Conservation (phyloP, 2,329 filamentous ascomycete genomes). For the Fusarium albidum region DNA sequence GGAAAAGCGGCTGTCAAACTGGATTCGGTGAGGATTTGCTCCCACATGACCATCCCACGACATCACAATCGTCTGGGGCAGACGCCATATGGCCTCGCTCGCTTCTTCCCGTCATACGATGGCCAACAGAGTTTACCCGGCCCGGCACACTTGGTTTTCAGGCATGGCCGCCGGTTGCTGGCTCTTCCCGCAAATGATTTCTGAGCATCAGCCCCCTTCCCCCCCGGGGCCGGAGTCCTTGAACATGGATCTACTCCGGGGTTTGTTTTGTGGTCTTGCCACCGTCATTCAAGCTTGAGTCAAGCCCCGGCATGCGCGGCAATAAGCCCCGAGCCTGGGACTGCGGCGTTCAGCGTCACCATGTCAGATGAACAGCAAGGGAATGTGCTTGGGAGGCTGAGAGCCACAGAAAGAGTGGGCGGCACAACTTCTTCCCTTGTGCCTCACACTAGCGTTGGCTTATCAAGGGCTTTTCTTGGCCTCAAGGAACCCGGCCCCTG, state of each 20-base stretch:
- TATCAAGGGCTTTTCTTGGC: conserved; percentile 31
- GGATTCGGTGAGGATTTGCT: conserved; percentile 23
- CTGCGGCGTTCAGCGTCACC: conserved; percentile 34
- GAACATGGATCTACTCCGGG: conserved; percentile 15
- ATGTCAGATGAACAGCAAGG: conserved; percentile 35
- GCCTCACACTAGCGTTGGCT: conserved; percentile 37
- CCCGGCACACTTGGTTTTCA: conserved; percentile 15
- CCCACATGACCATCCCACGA: conserved; percentile 37
- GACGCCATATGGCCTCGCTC: conserved; percentile 24
- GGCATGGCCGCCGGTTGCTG: neutral
- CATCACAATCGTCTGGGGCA: conserved; percentile 29
- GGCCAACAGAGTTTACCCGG: conserved; percentile 23
- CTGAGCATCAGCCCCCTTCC: conserved; percentile 26
- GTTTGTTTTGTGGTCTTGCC: conserved; percentile 12
- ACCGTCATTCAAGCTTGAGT: conserved; percentile 24
- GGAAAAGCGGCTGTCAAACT: conserved; percentile 27
- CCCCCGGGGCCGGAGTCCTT: conserved; percentile 9
- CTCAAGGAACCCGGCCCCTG: conserved; percentile 24
- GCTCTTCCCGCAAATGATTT: neutral
- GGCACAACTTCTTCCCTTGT: conserved; percentile 24
- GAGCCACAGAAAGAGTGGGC: conserved; percentile 25
- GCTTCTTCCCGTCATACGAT: conserved; percentile 39
- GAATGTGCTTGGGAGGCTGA: conserved; percentile 15
- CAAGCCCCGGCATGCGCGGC: conserved; percentile 34
- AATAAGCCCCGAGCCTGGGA: conserved; percentile 19